Base-by-base conservation (phyloP, 1,139 yeast species). In the Blastobotrys ciferrii region DNA sequence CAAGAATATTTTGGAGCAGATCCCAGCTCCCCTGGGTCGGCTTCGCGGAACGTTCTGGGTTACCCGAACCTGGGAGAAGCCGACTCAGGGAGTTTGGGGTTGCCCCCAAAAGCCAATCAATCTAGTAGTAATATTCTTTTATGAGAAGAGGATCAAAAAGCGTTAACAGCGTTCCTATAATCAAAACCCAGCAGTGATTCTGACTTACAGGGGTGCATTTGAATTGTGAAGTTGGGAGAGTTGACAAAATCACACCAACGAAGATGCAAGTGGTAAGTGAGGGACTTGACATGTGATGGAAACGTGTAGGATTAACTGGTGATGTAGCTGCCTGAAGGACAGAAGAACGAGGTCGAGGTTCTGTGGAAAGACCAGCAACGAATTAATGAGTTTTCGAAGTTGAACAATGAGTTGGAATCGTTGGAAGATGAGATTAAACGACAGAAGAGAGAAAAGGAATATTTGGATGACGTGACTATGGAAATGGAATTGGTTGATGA, bases 401-500 rank as follows among this genome's bases (percentile, higher is more conserved):
- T 89, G 53, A 87, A 89, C 53, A 74, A 81, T 55, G 80, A 84
- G 53, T 80, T 83, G 58, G 87, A 86, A 56, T 75, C 74, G 28
- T 65, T 81, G 20, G 72, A 75, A 39, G 76, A 69, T n/a, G 74
- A 74, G 44, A 71, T 87, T 42, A 69, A 71, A 32, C 70, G 71
- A 49, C 73, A 75, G 53, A 73, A 76, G 58, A 77, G 79, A 49
- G 96, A 89, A 61, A 87, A 87, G 60, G 98, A 91, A 62, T 88
- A 87, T 61, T 71, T 91, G 38, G 96, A 88, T 58, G 98, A 92
- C 62, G 82, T 89, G 41, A 73, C 87, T 9, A 65, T 87, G 64
- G 98, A 92, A 63, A 74, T 92, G 45, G 98, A 92, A 66, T 76
- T 92, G 41, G 70, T 88, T 32, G 98, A 86, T 64, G 92, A 84